phyloP scores from a whole-genome alignment of 768 basidiomycete species.

The Lactifluus volemus region DNA sequence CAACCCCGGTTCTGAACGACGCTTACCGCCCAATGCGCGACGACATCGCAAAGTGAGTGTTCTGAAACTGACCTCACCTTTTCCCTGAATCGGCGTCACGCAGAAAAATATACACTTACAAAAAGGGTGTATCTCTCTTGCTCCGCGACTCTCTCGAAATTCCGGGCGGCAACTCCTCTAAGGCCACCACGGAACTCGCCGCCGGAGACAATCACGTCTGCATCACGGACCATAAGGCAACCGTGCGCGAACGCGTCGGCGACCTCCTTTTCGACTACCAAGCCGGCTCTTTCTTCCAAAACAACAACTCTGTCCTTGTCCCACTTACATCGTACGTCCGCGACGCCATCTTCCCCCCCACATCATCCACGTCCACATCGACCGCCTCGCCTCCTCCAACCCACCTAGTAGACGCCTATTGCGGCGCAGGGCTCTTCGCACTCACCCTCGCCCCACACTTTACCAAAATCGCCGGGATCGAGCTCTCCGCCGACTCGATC shows the following conservation, averaged over 20 bases:
- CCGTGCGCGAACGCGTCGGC: slow-evolving; percentile 80
- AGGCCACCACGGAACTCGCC: slow-evolving; percentile 19
- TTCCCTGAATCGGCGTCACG: neutral
- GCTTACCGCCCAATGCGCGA: slow-evolving; percentile 53
- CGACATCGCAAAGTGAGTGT: slow-evolving; percentile 55
- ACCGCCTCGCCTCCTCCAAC: slow-evolving; percentile 35
- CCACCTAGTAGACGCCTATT: slow-evolving; percentile 94
- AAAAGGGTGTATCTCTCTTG: slow-evolving; percentile 70
- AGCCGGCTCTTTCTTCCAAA: slow-evolving; percentile 93
- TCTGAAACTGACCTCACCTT: neutral
- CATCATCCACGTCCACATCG: neutral
- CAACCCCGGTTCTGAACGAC: slow-evolving; percentile 69
- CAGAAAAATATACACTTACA: slow-evolving; percentile 75
- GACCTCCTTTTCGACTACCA: slow-evolving; percentile 74
- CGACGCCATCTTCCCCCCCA: slow-evolving; percentile 50
- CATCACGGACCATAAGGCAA: slow-evolving; percentile 72
- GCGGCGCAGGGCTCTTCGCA: slow-evolving; percentile 82
- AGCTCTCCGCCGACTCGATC: slow-evolving; percentile 70
- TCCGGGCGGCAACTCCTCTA: slow-evolving; percentile 22
- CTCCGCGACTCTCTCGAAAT: slow-evolving; percentile 72
- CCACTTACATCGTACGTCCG: slow-evolving; percentile 80
- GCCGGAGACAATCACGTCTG: slow-evolving; percentile 56
- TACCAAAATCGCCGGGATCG: slow-evolving; percentile 74
- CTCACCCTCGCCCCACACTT: slow-evolving; percentile 76
- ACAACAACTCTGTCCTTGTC: slow-evolving; percentile 88